Percentiles rank a stretch among this genome's conserved stretches.
Conservation (phyloP, 139 green algal genomes). For the Chlorella sp. region DNA sequence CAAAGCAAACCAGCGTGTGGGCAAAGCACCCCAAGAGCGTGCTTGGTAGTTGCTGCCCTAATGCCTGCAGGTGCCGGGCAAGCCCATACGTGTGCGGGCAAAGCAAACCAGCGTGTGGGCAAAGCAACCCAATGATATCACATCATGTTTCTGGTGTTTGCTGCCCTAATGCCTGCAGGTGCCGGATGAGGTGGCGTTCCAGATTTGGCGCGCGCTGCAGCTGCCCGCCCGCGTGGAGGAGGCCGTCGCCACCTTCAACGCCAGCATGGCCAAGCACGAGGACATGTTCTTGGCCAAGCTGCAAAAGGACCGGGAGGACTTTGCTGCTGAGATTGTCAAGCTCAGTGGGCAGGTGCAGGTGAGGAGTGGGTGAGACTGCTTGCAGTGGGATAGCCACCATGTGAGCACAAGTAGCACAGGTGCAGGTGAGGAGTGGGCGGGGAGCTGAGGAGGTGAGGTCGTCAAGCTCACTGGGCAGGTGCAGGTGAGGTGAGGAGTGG, state of each 20-base stretch:
- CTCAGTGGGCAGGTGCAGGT: neutral
- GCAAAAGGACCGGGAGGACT: neutral
- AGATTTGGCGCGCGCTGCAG: slow-evolving; percentile 16
- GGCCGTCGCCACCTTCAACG: neutral
- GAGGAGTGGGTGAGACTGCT: too few species aligned
- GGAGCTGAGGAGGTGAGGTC: slow-evolving; percentile 2
- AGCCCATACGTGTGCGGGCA: too few species aligned
- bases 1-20: too few species aligned
- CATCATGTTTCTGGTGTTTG: too few species aligned
- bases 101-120: too few species aligned
- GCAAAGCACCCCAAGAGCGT: too few species aligned
- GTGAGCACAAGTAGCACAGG: too few species aligned
- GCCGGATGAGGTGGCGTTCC: slow-evolving; percentile 11
- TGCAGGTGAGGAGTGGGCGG: too few species aligned
- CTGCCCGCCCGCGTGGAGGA: slow-evolving; percentile 16
- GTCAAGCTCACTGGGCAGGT: neutral
- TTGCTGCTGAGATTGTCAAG: neutral
- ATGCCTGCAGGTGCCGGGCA: too few species aligned
- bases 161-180: slow-evolving; percentile 17
- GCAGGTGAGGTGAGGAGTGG: neutral
- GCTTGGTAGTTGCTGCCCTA: too few species aligned
- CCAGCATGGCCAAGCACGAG: neutral
- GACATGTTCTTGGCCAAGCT: neutral
- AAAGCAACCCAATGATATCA: too few species aligned
- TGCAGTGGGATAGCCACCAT: too few species aligned